phyloP scores from a whole-genome alignment of 306 rosid species.

The Abrus pulchellus region DNA sequence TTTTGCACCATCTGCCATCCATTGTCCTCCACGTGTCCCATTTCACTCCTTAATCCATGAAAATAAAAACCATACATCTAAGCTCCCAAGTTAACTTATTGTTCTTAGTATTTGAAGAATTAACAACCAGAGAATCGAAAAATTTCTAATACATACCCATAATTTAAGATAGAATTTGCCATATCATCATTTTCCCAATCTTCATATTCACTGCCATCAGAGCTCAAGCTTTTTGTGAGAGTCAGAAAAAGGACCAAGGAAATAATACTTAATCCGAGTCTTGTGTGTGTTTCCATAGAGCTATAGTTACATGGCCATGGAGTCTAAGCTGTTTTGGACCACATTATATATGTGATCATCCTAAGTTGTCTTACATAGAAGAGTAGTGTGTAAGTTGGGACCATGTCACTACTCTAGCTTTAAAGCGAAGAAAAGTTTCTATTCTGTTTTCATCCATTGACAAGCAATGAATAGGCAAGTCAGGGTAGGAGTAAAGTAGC shows the following conservation, averaged over 20 bases:
- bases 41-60: constrained; percentile 52
- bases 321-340: constrained; percentile 39
- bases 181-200: constrained; percentile 53
- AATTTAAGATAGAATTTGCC: constrained; percentile 46
- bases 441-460: constrained; percentile 27
- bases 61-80: not conserved
- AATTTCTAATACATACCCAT: constrained; percentile 51
- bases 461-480: constrained; percentile 13
- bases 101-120: not conserved
- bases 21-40: constrained; percentile 56
- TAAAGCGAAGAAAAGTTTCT: constrained; percentile 73
- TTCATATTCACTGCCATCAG: constrained; percentile 57
- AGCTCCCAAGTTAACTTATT: not conserved
- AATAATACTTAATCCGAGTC: constrained; percentile 32
- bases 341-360: constrained; percentile 52
- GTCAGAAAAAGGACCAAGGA: constrained; percentile 52
- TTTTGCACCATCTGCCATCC: constrained; percentile 84
- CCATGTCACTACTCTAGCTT: constrained; percentile 61
- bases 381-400: constrained; percentile 60
- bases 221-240: constrained; percentile 43
- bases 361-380: constrained; percentile 34
- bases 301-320: constrained; percentile 38
- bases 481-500: constrained; percentile 66
- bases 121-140: not conserved
- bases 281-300: constrained; percentile 60